phyloP scores from a whole-genome alignment of 306 rosid genomes.

The Rosa lucieae region DNA sequence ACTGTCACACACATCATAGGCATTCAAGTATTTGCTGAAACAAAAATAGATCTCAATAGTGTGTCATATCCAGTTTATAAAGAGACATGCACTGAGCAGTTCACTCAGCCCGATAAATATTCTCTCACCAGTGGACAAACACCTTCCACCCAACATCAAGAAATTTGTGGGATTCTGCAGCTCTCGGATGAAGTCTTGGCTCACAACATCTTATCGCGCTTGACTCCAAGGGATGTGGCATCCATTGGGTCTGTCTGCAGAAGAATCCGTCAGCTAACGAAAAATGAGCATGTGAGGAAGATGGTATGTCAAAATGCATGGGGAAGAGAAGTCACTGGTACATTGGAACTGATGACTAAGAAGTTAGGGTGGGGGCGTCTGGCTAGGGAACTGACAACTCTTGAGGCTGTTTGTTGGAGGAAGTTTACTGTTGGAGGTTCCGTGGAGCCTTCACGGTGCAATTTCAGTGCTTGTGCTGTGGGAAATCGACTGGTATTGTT shows the following conservation, averaged over 20 bases:
- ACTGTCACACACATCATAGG: slow-evolving; percentile 83
- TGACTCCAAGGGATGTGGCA: slow-evolving; percentile 97
- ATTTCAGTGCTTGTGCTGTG: slow-evolving; percentile 95
- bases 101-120: slow-evolving; percentile 42
- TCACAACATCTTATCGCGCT: slow-evolving; percentile 85
- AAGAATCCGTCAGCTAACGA: slow-evolving; percentile 83
- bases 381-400: slow-evolving; percentile 86
- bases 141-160: slow-evolving; percentile 50
- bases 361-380: slow-evolving; percentile 98
- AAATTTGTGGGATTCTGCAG: slow-evolving; percentile 84
- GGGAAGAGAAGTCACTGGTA: slow-evolving; percentile 95
- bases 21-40: slow-evolving; percentile 83
- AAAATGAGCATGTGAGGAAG: slow-evolving; percentile 92
- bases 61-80: slow-evolving; percentile 92
- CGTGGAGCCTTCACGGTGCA: slow-evolving; percentile 97
- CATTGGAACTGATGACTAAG: slow-evolving; percentile 85
- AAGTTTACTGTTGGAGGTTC: slow-evolving; percentile 85
- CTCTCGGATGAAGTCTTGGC: slow-evolving; percentile 98
- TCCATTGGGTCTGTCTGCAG: slow-evolving; percentile 97
- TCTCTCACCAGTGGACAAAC: slow-evolving; percentile 40
- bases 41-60: slow-evolving; percentile 70
- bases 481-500: slow-evolving; percentile 92
- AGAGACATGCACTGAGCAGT: slow-evolving; percentile 60
- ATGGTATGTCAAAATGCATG: slow-evolving; percentile 99
- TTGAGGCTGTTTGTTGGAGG: slow-evolving; percentile 95